Conservation (phyloP, 192 early-diverging fungal species). For the Backusella liffmaniae region DNA sequence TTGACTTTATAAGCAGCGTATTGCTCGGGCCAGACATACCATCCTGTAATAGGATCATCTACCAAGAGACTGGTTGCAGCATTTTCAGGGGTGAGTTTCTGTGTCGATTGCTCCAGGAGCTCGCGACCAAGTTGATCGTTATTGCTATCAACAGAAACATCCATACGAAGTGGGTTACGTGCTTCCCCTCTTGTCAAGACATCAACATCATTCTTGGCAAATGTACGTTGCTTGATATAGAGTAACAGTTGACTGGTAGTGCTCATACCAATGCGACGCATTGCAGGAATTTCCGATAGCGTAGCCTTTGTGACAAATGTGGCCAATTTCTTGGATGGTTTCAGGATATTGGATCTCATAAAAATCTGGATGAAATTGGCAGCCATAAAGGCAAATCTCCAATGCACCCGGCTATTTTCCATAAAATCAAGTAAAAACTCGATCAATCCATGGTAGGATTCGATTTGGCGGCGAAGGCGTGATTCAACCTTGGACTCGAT, state of each 20-base stretch:
- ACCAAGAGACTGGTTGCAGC: constrained; percentile 43
- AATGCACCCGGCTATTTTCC: constrained; percentile 64
- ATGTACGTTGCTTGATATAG: constrained; percentile 70
- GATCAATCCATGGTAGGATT: constrained; percentile 40
- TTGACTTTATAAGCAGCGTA: constrained; percentile 52
- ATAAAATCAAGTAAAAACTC: constrained; percentile 57
- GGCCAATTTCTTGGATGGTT: constrained; percentile 51
- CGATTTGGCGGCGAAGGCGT: constrained; percentile 16
- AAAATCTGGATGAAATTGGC: constrained; percentile 78
- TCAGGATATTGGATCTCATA: constrained; percentile 56
- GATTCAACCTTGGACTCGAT: constrained; percentile 1
- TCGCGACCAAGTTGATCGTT: background rate
- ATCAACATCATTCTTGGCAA: constrained; percentile 46
- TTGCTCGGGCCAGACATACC: constrained; percentile 76
- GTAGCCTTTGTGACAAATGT: constrained; percentile 58
- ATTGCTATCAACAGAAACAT: background rate
- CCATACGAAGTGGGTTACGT: constrained; percentile 39
- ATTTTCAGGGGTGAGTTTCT: constrained; percentile 7
- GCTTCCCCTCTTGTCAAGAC: constrained; percentile 41
- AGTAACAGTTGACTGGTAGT: constrained; percentile 61
- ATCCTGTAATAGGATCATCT: constrained; percentile 67
- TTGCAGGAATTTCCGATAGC: constrained; percentile 69
- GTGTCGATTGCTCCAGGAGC: constrained; percentile 28
- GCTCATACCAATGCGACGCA: constrained; percentile 66
- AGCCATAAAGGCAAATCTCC: constrained; percentile 82